These are phyloP conservation scores for Incumbomyces lentus DNA, from an alignment of 2,329 filamentous ascomycete genomes.

Conservation along the genomic window DNA sequence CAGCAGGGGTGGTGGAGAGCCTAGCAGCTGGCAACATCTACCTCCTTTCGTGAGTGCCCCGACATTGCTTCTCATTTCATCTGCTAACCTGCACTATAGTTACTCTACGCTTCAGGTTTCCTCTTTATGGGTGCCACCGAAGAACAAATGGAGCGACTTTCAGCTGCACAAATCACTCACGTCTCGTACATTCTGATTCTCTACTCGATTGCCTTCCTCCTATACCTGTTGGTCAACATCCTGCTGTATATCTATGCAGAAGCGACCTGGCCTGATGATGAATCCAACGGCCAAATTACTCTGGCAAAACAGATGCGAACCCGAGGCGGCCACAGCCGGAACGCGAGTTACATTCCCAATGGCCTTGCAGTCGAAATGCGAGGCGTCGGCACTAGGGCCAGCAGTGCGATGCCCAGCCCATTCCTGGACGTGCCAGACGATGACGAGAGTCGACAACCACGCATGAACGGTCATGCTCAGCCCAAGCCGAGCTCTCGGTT, in stretches of 20 bases:
- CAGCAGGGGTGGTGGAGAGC: constrained; percentile 54
- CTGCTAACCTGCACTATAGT: constrained; percentile 39
- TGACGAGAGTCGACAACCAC: constrained; percentile 17
- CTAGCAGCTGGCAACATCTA: constrained; percentile 63
- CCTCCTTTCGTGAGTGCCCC: constrained; percentile 54
- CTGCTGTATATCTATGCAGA: constrained; percentile 76
- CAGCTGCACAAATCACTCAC: constrained; percentile 66
- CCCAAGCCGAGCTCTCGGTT: constrained; percentile 8
- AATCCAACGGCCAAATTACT: constrained; percentile 15
- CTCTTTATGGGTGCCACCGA: constrained; percentile 97
- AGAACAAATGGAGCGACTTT: constrained; percentile 79
- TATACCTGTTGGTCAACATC: constrained; percentile 86
- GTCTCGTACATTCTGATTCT: constrained; percentile 87
- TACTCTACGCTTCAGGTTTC: constrained; percentile 85
- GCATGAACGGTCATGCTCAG: not conserved
- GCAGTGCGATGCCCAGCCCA: not conserved
- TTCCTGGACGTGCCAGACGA: constrained; percentile 20
- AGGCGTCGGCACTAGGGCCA: not conserved
- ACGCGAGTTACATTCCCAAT: not conserved
- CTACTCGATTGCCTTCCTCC: constrained; percentile 77
- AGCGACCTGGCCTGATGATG: constrained; percentile 37
- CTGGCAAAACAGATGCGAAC: not conserved
- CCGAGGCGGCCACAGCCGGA: not conserved
- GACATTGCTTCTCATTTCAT: constrained; percentile 8
- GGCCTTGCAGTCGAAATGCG: constrained; percentile 1